Conservation (phyloP, 768 basidiomycete species). For the Pholiota conissans region DNA sequence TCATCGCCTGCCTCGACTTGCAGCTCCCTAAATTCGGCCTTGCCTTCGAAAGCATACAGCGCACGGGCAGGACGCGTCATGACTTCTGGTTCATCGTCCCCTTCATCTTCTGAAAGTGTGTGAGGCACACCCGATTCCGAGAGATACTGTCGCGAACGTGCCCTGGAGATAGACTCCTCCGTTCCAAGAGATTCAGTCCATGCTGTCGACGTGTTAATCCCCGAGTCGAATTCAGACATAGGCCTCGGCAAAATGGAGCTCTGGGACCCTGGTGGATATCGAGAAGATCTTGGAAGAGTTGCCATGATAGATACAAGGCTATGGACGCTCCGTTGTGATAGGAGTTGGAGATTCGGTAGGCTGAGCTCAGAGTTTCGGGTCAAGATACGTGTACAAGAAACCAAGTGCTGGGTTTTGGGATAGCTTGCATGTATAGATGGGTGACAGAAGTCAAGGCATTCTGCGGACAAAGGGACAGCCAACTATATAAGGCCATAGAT, state of each 20-base stretch:
- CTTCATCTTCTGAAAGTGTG: constrained; percentile 45
- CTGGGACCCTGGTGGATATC: constrained; percentile 14
- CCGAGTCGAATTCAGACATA: constrained; percentile 66
- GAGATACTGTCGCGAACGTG: constrained; percentile 36
- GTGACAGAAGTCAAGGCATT: neutral
- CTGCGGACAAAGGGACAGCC: neutral
- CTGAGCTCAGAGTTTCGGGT: neutral
- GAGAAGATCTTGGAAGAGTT: constrained; percentile 22
- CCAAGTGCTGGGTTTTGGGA: neutral
- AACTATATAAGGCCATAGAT: constrained; percentile 8
- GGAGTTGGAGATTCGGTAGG: neutral
- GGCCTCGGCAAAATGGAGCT: constrained; percentile 20
- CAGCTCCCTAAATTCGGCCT: constrained; percentile 73
- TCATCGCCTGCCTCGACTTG: constrained; percentile 67
- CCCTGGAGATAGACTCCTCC: constrained; percentile 21
- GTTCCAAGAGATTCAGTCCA: constrained; percentile 67
- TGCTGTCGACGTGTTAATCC: constrained; percentile 74
- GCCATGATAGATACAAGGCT: constrained; percentile 13
- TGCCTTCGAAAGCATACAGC: constrained; percentile 74
- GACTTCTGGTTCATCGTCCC: constrained; percentile 32
- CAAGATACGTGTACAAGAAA: neutral
- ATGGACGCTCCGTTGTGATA: neutral
- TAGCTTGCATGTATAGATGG: neutral
- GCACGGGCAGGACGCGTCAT: constrained; percentile 58
- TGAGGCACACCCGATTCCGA: constrained; percentile 33